Percentiles rank a stretch among this genome's conserved stretches.
These are phyloP conservation scores for Talaromyces sp. DNA, from an alignment of 2,329 filamentous ascomycete genomes.

Conservation along the genomic window DNA sequence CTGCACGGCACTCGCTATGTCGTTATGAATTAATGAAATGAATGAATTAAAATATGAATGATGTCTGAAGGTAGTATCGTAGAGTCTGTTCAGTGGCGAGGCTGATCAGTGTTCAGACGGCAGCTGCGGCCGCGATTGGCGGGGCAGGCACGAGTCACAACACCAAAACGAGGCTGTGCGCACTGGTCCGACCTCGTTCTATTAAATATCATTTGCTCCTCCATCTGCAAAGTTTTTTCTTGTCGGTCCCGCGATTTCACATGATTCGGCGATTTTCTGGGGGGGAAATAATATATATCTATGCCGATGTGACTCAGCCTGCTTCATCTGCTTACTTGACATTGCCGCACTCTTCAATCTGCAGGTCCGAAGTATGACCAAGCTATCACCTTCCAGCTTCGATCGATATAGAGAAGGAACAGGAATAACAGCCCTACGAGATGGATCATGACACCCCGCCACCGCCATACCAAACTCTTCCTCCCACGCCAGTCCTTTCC, in stretches of 20 bases:
- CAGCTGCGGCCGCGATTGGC: background rate
- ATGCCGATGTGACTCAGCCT: background rate
- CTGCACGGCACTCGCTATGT: background rate
- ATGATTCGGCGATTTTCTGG: background rate
- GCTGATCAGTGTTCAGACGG: background rate
- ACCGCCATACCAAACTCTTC: conserved; percentile 10
- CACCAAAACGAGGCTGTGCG: background rate
- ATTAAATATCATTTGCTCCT: background rate
- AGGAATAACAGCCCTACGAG: background rate
- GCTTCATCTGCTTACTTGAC: background rate
- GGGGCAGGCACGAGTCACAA: background rate
- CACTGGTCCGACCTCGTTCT: background rate
- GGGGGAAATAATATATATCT: background rate
- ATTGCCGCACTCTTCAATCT: background rate
- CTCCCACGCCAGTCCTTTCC: conserved; percentile 4
- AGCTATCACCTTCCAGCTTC: background rate
- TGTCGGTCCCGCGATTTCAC: background rate
- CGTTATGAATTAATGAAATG: background rate
- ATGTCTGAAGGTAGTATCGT: no score
- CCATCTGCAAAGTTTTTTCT: background rate
- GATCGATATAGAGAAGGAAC: background rate
- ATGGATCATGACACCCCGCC: conserved; percentile 6
- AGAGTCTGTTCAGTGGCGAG: background rate
- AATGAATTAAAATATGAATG: background rate
- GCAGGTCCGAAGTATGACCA: background rate